Evolutionary conservation across 345 rosid species (phyloP), one percentile per base, ranked within the genome.

Genomic region (Aegle marmelos): DNA sequence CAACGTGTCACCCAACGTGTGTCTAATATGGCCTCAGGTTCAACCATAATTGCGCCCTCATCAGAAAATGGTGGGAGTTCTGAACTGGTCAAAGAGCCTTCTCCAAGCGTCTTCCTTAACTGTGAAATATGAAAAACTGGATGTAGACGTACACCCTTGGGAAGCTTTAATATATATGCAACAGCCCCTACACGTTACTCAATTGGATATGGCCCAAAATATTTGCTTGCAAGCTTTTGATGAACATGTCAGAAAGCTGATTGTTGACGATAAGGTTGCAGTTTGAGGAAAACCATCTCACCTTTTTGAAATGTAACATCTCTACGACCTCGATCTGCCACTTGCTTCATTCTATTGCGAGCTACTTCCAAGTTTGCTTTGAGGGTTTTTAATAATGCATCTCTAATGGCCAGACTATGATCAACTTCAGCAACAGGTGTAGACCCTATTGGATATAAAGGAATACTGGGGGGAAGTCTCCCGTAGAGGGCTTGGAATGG

Each of bases 1-100:
- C 58, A 22, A 11, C 13, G 13, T 45, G 50, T 65, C 7, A 65
- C 9, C 71, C 62, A 63, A 0, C 63, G 60, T 2, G 41, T 76
- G 24, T 76, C 63, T 10, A 65, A 5, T 9, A 76, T 50, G 7
- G 31, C 1, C 0, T 30, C 62, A 14, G 24, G 73, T 9, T 48
- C 16, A 4, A 66, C 6, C 2, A 30, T 11, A n/a, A 65, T 6
- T 16, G 14, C 53, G 3, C 63, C 72, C 6, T 66, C 64, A 33
- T 76, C 53, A 13, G 1, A 39, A 21, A 37, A 0, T 13, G 56
- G 73, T 0, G 73, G 56, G 4, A 37, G 37, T 3, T n/a, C 10
- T 1, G n/a, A 2, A 5, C 22, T 34, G 0, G 13, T 2, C 16
- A 7, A 1, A 4, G 0, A 6, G 4, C 21, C 6, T 1, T 64